Evolutionary conservation across 768 basidiomycete genomes (phyloP).

Genomic region (Lactarius sp.): DNA sequence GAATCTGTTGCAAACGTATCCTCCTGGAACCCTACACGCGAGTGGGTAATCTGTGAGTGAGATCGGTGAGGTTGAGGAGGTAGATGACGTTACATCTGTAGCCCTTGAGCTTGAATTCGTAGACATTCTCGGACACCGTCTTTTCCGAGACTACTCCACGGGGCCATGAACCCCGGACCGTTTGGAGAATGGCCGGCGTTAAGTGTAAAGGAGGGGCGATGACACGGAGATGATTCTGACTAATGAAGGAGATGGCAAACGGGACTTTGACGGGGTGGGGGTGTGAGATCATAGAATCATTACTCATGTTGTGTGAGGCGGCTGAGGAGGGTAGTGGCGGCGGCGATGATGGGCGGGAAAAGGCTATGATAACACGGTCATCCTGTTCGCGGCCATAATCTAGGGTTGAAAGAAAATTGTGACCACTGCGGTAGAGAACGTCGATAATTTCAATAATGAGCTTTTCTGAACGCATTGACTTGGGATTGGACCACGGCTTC

Average conservation of each 20-base stretch:
- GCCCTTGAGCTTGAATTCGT: slow-evolving; percentile 78
- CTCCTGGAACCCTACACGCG: slow-evolving; percentile 64
- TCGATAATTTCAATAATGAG: slow-evolving; percentile 64
- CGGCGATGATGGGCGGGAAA: slow-evolving; percentile 46
- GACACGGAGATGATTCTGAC: slow-evolving; percentile 63
- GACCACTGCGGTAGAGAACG: slow-evolving; percentile 58
- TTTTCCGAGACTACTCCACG: slow-evolving; percentile 74
- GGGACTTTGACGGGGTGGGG: slow-evolving; percentile 29
- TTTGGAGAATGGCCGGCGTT: slow-evolving; percentile 77
- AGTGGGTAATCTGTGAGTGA: slow-evolving; percentile 6
- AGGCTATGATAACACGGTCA: slow-evolving; percentile 66
- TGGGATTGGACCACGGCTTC: slow-evolving; percentile 70
- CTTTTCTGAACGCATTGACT: slow-evolving; percentile 59
- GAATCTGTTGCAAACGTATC: slow-evolving; percentile 73
- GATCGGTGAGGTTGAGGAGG: slow-evolving; percentile 21
- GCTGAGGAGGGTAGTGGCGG: slow-evolving; percentile 32
- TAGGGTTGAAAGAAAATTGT: slow-evolving; percentile 58
- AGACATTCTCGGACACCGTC: slow-evolving; percentile 65
- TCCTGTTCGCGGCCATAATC: slow-evolving; percentile 77
- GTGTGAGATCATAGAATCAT: slow-evolving; percentile 5
- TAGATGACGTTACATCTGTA: slow-evolving; percentile 57
- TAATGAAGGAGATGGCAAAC: slow-evolving; percentile 72
- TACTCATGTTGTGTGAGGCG: slow-evolving; percentile 27
- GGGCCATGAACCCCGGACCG: slow-evolving; percentile 73
- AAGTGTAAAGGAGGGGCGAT: slow-evolving; percentile 70